A percentile compares a stretch with the other conserved stretches of the same genome.
Evolutionary conservation across 1,284 basidiomycete genomes (phyloP).

Genomic region (Leccinum solheimii): DNA sequence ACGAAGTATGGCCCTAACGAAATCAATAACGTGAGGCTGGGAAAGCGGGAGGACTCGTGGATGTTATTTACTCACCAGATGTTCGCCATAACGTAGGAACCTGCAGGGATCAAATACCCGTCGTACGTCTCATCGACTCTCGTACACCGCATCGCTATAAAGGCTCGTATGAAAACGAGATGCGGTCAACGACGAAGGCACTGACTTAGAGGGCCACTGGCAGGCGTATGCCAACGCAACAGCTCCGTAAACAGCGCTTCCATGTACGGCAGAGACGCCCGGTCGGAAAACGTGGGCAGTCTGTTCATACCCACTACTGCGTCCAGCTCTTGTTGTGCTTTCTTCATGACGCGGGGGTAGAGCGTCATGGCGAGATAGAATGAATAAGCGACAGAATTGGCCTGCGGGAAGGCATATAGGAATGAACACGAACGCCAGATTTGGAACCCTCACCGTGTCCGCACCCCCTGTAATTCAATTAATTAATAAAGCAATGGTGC

Average conservation of each 20-base stretch:
- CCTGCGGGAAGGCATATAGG: not conserved
- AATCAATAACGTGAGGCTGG: not conserved
- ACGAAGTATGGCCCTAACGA: slow-evolving; percentile 15
- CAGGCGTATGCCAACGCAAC: slow-evolving; percentile 60
- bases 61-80: slow-evolving; percentile 14
- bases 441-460: slow-evolving; percentile 15
- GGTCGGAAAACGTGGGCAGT: slow-evolving; percentile 29
- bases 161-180: not conserved
- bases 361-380: slow-evolving; percentile 29
- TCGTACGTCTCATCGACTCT: slow-evolving; percentile 45
- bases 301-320: slow-evolving; percentile 49
- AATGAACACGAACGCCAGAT: not conserved
- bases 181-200: not conserved
- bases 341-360: slow-evolving; percentile 32
- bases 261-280: slow-evolving; percentile 26
- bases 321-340: slow-evolving; percentile 61
- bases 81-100: slow-evolving; percentile 19
- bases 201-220: slow-evolving; percentile 43
- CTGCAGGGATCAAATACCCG: slow-evolving; percentile 23
- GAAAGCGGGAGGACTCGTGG: not conserved
- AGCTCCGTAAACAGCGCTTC: slow-evolving; percentile 46
- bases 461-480: slow-evolving; percentile 13
- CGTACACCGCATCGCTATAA: slow-evolving; percentile 45
- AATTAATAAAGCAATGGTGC: not conserved
- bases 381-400: slow-evolving; percentile 12